A percentile compares a stretch with the other conserved stretches of the same genome.
These are phyloP conservation scores for Curvularia lunata DNA, from an alignment of 2,329 filamentous ascomycete species.

Conservation along the genomic window DNA sequence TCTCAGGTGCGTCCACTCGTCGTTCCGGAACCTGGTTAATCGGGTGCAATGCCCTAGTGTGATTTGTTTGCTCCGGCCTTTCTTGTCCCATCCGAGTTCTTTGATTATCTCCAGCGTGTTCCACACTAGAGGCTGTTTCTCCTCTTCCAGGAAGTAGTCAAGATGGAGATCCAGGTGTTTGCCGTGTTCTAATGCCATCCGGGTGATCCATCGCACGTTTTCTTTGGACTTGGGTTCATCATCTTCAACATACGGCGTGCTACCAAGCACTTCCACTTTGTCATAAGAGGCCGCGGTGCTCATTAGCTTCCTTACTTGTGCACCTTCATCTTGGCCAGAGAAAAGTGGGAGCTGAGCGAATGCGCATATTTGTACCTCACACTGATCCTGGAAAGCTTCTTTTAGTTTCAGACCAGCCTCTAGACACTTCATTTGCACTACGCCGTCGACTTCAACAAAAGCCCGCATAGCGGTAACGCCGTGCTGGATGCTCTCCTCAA, in stretches of 20 bases:
- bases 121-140: constrained; percentile 60
- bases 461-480: constrained; percentile 73
- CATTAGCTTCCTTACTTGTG: constrained; percentile 60
- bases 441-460: constrained; percentile 73
- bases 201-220: constrained; percentile 70
- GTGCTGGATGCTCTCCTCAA: constrained; percentile 67
- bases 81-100: constrained; percentile 56
- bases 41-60: constrained; percentile 72
- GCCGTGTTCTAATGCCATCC: constrained; percentile 56
- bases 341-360: constrained; percentile 76
- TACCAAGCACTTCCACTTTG: constrained; percentile 66
- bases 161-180: constrained; percentile 74
- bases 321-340: constrained; percentile 58
- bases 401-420: constrained; percentile 65
- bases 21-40: constrained; percentile 61
- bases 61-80: constrained; percentile 37
- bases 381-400: constrained; percentile 58
- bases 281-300: constrained; percentile 50
- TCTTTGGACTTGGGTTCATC: constrained; percentile 54
- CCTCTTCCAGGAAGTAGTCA: constrained; percentile 68
- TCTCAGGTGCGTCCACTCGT: constrained; percentile 60
- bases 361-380: constrained; percentile 70
- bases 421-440: constrained; percentile 64
- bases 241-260: constrained; percentile 73
- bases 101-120: constrained; percentile 61